These are phyloP conservation scores for Penicillium arizonense DNA, from an alignment of 495 filamentous ascomycete genomes.

Conservation along the genomic window DNA sequence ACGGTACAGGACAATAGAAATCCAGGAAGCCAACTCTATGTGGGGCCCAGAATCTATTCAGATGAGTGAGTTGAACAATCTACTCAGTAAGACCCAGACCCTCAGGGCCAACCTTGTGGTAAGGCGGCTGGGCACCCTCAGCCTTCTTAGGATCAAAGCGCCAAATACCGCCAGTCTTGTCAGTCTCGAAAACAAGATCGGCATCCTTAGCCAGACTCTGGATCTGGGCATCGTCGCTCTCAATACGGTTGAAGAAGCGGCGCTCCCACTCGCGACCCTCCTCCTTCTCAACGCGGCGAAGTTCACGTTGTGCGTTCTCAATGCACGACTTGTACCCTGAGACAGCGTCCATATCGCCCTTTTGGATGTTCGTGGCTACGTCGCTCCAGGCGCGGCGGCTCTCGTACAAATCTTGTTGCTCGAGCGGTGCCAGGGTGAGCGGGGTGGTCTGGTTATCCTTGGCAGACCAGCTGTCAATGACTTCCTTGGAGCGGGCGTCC, in stretches of 20 bases:
- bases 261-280: constrained; percentile 81
- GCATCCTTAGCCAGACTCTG: constrained; percentile 54
- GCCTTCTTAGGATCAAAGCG: constrained; percentile 71
- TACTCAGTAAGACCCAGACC: constrained; percentile 38
- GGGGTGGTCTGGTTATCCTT: constrained; percentile 59
- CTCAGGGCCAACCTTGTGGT: constrained; percentile 39
- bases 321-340: constrained; percentile 81
- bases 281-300: constrained; percentile 76
- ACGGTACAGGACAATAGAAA: constrained; percentile 9
- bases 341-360: constrained; percentile 80
- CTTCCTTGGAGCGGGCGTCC: constrained; percentile 65
- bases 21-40: constrained; percentile 24
- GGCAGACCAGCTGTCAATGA: constrained; percentile 69
- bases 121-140: constrained; percentile 42
- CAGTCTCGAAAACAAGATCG: constrained; percentile 60
- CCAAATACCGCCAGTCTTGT: constrained; percentile 89
- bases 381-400: constrained; percentile 84
- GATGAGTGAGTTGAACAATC: neutral
- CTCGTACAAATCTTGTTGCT: constrained; percentile 84
- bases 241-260: constrained; percentile 69
- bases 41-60: neutral
- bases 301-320: constrained; percentile 83
- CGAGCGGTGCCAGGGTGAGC: constrained; percentile 69
- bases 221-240: constrained; percentile 53
- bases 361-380: constrained; percentile 75